Conservation (phyloP, 306 rosid genomes). For the Psophocarpus tetragonolobus region DNA sequence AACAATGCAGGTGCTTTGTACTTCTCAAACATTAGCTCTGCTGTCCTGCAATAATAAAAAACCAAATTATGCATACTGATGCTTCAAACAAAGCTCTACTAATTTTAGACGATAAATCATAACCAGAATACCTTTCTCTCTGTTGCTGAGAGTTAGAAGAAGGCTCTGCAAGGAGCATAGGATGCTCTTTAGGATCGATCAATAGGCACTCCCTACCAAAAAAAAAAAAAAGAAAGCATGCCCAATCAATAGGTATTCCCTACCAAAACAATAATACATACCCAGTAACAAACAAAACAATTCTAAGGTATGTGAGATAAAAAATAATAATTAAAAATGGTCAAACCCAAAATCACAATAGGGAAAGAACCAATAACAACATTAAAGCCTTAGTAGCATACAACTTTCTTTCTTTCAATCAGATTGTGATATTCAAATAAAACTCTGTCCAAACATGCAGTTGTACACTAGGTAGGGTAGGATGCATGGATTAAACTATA, state of each 20-base stretch:
- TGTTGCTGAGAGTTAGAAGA: conserved; percentile 85
- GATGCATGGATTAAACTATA: background rate
- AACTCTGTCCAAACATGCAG: background rate
- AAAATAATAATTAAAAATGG: background rate
- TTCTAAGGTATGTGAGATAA: background rate
- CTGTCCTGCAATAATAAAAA: conserved; percentile 68
- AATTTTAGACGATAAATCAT: background rate
- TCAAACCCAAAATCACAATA: background rate
- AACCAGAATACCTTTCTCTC: conserved; percentile 73
- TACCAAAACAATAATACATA: conserved; percentile 12
- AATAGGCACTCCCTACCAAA: conserved; percentile 78
- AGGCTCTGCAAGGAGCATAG: conserved; percentile 98
- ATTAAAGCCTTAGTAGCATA: background rate
- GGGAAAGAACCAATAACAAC: background rate
- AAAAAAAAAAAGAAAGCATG: conserved; percentile 34
- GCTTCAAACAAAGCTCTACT: conserved; percentile 10
- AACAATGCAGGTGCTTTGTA: conserved; percentile 96
- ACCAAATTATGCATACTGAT: conserved; percentile 24
- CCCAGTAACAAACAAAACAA: conserved; percentile 17
- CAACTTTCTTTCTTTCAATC: background rate
- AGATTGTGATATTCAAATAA: background rate
- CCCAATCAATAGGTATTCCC: background rate
- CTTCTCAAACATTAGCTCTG: conserved; percentile 97
- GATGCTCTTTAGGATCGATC: conserved; percentile 96
- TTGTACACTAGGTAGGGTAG: background rate